Evolutionary conservation across 2,329 filamentous ascomycete genomes (phyloP).

Genomic region (Sporothrix pallida): DNA sequence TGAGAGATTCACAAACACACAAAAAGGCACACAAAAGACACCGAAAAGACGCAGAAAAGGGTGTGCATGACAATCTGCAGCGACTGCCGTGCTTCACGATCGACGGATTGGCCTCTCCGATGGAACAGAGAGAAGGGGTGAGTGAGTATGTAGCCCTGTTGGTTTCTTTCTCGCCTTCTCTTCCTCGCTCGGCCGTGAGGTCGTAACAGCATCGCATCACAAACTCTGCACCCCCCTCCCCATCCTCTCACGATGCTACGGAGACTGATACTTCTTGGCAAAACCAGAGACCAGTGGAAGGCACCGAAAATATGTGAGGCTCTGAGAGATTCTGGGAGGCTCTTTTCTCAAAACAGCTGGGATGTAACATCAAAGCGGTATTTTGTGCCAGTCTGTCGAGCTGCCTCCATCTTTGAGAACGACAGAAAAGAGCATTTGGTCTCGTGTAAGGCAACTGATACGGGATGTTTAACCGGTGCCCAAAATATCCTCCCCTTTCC

Average conservation of each 20-base stretch:
- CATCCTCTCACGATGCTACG: neutral
- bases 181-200: neutral
- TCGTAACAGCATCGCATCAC: slow-evolving; percentile 26
- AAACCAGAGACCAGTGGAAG: neutral
- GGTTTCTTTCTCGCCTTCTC: neutral
- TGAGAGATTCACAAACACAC: neutral
- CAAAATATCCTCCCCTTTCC: neutral
- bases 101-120: neutral
- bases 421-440: slow-evolving; percentile 5
- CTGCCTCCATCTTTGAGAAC: neutral
- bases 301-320: neutral
- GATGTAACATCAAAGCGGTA: slow-evolving; percentile 20
- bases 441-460: slow-evolving; percentile 9
- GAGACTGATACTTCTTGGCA: slow-evolving; percentile 32
- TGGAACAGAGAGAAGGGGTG: neutral
- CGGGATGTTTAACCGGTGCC: slow-evolving; percentile 1
- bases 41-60: neutral
- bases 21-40: no score
- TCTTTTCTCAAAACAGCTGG: neutral
- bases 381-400: neutral
- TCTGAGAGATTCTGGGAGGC: neutral
- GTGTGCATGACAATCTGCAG: slow-evolving; percentile 24
- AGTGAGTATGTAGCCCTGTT: neutral
- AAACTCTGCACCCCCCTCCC: slow-evolving; percentile 15
- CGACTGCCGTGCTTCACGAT: slow-evolving; percentile 25